These are phyloP conservation scores for Trichosporon inkin DNA, from an alignment of 1,284 basidiomycete species.

Conservation along the genomic window DNA sequence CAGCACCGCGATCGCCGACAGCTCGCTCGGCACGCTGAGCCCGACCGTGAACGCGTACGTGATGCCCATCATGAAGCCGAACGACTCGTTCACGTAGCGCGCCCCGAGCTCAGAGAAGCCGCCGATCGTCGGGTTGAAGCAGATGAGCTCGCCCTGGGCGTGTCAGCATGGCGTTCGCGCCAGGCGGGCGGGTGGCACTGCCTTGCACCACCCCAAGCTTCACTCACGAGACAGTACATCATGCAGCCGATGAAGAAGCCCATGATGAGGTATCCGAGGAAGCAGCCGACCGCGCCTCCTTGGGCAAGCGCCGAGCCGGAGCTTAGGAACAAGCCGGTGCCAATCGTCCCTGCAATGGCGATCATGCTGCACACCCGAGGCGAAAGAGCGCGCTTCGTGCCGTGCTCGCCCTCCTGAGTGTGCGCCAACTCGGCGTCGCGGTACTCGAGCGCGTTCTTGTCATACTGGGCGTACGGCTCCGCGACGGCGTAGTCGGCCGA, in stretches of 20 bases:
- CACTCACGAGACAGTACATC: slow-evolving; percentile 17
- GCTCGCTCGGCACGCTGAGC: slow-evolving; percentile 55
- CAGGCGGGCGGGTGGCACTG: too few species aligned
- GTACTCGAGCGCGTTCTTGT: slow-evolving; percentile 4
- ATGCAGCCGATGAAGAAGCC: slow-evolving; percentile 21
- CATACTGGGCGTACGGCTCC: neutral
- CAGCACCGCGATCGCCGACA: slow-evolving; percentile 69
- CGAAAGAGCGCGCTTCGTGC: slow-evolving; percentile 20
- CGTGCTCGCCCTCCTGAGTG: slow-evolving; percentile 16
- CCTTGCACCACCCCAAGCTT: neutral
- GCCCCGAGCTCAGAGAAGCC: slow-evolving; percentile 25
- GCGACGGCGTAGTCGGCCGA: neutral
- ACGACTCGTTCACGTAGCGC: slow-evolving; percentile 23
- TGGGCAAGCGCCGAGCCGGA: slow-evolving; percentile 10
- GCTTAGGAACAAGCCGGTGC: slow-evolving; percentile 14
- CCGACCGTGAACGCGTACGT: slow-evolving; percentile 22
- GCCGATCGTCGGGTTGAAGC: slow-evolving; percentile 23
- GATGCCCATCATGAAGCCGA: slow-evolving; percentile 27
- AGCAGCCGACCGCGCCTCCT: slow-evolving; percentile 10
- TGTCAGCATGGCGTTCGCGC: slow-evolving; percentile 8
- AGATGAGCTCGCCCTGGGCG: slow-evolving; percentile 6
- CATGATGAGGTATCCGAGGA: slow-evolving; percentile 28
- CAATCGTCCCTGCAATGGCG: slow-evolving; percentile 15
- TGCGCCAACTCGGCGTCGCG: slow-evolving; percentile 10
- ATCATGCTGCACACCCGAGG: slow-evolving; percentile 16